Conservation (phyloP, 2,329 filamentous ascomycete genomes). For the Mycosphaerella arachidis region DNA sequence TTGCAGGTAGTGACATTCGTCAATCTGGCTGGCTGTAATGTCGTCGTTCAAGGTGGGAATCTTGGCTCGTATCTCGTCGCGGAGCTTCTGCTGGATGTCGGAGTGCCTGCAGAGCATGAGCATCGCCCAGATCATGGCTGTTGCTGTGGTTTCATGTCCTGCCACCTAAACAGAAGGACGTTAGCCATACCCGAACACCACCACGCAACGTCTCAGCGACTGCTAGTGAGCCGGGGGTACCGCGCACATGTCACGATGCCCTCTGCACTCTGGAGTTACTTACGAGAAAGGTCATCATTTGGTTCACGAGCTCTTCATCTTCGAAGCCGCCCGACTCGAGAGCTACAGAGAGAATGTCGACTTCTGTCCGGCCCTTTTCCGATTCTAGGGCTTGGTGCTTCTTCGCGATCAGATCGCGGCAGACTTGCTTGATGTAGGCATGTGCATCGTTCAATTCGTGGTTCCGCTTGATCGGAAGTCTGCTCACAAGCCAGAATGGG, state of each 20-base stretch:
- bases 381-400: slow-evolving; percentile 59
- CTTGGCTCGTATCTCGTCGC: slow-evolving; percentile 46
- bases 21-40: slow-evolving; percentile 57
- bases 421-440: slow-evolving; percentile 56
- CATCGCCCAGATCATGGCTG: slow-evolving; percentile 50
- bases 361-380: slow-evolving; percentile 44
- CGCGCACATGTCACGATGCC: too few species aligned
- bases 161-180: slow-evolving; percentile 43
- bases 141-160: slow-evolving; percentile 54
- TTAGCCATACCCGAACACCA: too few species aligned
- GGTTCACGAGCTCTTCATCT: slow-evolving; percentile 72
- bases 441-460: slow-evolving; percentile 56
- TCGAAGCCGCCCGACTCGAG: slow-evolving; percentile 69
- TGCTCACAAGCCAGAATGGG: slow-evolving; percentile 56
- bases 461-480: slow-evolving; percentile 68
- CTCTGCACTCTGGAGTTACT: too few species aligned
- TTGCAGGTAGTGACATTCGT: slow-evolving; percentile 72
- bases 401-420: slow-evolving; percentile 62
- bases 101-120: slow-evolving; percentile 51
- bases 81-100: slow-evolving; percentile 45
- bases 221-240: too few species aligned
- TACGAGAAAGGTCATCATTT: slow-evolving; percentile 62
- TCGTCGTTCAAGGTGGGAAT: slow-evolving; percentile 43
- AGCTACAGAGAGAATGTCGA: slow-evolving; percentile 78
- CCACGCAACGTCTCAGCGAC: too few species aligned